Conservation (phyloP, 208 protist species). For the Acanthamoeba castellanii region DNA sequence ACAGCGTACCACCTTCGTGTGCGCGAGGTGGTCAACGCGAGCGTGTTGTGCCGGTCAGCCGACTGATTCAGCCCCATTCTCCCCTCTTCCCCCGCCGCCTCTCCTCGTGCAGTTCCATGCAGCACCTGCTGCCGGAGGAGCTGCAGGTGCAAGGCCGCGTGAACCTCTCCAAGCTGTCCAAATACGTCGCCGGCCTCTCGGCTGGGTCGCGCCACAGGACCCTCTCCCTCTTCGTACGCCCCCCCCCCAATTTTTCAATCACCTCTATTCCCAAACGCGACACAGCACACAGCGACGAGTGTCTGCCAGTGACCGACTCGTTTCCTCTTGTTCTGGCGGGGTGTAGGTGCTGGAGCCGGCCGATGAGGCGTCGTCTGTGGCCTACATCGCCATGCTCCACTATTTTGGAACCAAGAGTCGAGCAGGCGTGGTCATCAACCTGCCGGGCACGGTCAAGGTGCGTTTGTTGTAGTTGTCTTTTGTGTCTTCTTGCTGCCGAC, state of each 20-base stretch:
- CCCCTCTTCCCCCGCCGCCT: too few relatives aligned
- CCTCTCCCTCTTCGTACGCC: neutral
- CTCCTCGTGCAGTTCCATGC: neutral
- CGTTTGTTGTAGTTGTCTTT: too few relatives aligned
- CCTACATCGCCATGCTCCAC: conserved; percentile 64
- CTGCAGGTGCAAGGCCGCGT: conserved; percentile 52
- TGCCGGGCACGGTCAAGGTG: neutral
- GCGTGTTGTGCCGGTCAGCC: too few relatives aligned
- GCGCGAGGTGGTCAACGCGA: too few relatives aligned
- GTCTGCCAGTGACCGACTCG: too few relatives aligned
- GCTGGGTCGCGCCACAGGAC: neutral
- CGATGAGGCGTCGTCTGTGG: neutral
- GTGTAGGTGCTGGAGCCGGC: neutral
- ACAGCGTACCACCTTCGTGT: too few relatives aligned
- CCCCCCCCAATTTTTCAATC: too few relatives aligned
- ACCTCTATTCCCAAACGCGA: too few relatives aligned
- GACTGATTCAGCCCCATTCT: too few relatives aligned
- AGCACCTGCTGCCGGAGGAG: conserved; percentile 20
- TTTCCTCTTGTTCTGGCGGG: too few relatives aligned
- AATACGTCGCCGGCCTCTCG: conserved; percentile 10
- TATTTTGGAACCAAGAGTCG: conserved; percentile 51
- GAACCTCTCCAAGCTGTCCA: conserved; percentile 16
- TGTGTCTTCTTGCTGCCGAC: too few relatives aligned
- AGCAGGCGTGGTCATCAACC: conserved; percentile 38
- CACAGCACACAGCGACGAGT: too few relatives aligned